phyloP scores from a whole-genome alignment of 352 stramenopile species.

The Blastocystis sp. region DNA sequence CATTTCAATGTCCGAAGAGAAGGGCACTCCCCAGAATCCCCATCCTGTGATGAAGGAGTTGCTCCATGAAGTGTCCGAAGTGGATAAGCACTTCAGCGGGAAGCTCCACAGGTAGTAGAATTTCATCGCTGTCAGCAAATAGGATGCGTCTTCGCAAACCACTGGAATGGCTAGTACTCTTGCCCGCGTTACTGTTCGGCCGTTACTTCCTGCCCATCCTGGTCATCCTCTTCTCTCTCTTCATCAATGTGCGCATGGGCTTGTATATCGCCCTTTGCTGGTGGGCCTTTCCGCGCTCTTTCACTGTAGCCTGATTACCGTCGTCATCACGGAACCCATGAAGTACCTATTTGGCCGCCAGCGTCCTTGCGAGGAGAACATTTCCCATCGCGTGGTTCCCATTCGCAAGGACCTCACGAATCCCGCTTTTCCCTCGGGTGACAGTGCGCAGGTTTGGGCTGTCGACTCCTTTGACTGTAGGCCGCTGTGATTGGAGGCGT shows the following conservation, averaged over 20 bases:
- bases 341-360: conserved; percentile 68
- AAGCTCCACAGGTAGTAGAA: conserved; percentile 35
- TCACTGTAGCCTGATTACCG: conserved; percentile 44
- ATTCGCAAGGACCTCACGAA: conserved; percentile 62
- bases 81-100: conserved; percentile 49
- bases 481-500: conserved; percentile 64
- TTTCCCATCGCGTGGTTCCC: conserved; percentile 37
- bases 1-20: neutral
- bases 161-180: conserved; percentile 56
- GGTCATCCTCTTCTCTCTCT: conserved; percentile 51
- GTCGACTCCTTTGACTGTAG: conserved; percentile 4
- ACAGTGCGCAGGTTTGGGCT: conserved; percentile 61
- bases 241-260: conserved; percentile 42
- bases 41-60: neutral
- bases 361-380: conserved; percentile 41
- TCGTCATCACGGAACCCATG: conserved; percentile 62
- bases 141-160: conserved; percentile 44
- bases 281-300: conserved; percentile 7
- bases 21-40: neutral
- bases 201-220: conserved; percentile 36
- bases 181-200: conserved; percentile 62
- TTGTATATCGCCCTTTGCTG: conserved; percentile 58
- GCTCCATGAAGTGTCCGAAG: conserved; percentile 51
- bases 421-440: conserved; percentile 63
- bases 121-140: neutral